These are phyloP conservation scores for Sarocladium kiliense DNA, from an alignment of 2,329 filamentous ascomycete genomes.

Conservation along the genomic window DNA sequence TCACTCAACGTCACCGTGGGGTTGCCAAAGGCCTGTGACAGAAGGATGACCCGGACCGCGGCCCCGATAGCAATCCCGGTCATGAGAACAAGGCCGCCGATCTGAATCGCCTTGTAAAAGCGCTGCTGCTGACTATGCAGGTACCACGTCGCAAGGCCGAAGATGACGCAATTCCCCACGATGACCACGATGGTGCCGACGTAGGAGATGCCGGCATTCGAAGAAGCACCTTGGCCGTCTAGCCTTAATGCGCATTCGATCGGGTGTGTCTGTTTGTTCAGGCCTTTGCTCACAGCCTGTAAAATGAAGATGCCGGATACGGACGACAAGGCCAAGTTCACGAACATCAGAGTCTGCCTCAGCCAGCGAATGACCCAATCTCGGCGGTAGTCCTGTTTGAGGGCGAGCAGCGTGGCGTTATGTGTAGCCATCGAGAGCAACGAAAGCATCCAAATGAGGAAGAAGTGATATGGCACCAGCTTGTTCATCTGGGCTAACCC, in stretches of 20 bases:
- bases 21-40: conserved; percentile 55
- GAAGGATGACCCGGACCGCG: conserved; percentile 48
- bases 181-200: conserved; percentile 59
- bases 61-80: conserved; percentile 53
- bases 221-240: conserved; percentile 26
- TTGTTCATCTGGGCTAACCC: conserved; percentile 54
- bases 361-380: conserved; percentile 65
- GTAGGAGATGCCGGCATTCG: conserved; percentile 42
- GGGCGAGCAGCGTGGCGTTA: conserved; percentile 58
- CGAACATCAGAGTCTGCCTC: conserved; percentile 60
- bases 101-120: conserved; percentile 51
- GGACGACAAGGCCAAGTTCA: conserved; percentile 55
- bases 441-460: conserved; percentile 64
- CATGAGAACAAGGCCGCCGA: conserved; percentile 50
- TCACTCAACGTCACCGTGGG: conserved; percentile 47
- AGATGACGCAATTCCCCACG: conserved; percentile 52
- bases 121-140: conserved; percentile 49
- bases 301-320: conserved; percentile 53
- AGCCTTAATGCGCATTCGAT: conserved; percentile 57
- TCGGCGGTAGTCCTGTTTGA: conserved; percentile 60
- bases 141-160: conserved; percentile 58
- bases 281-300: conserved; percentile 44
- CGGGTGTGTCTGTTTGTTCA: conserved; percentile 48
- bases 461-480: conserved; percentile 64
- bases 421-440: conserved; percentile 61